Conservation (phyloP, 495 filamentous ascomycete genomes). For the Penicillium argentinense region DNA sequence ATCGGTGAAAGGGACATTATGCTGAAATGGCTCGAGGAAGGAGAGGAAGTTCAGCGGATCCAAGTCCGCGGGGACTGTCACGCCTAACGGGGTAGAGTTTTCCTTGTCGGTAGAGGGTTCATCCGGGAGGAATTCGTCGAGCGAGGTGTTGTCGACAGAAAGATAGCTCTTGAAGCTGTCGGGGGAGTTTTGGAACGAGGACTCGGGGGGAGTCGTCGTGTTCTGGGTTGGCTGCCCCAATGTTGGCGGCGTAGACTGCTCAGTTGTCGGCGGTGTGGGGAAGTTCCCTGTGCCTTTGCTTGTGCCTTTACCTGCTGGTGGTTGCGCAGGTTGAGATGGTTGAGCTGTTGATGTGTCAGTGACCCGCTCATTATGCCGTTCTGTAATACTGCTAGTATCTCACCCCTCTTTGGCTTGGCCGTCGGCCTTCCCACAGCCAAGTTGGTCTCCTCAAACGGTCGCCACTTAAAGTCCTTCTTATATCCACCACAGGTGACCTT, state of each 20-base stretch:
- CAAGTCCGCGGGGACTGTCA: constrained; percentile 19
- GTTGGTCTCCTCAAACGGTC: constrained; percentile 69
- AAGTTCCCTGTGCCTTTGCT: constrained; percentile 5
- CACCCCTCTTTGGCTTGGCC: constrained; percentile 53
- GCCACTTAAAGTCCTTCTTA: constrained; percentile 84
- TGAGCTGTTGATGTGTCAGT: neutral
- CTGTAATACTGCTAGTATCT: too few relatives aligned
- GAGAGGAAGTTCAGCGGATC: constrained; percentile 22
- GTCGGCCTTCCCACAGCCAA: constrained; percentile 48
- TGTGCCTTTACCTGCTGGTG: neutral
- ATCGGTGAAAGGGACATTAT: constrained; percentile 13
- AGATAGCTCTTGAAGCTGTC: constrained; percentile 22
- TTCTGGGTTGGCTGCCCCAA: constrained; percentile 3
- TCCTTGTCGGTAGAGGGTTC: constrained; percentile 12
- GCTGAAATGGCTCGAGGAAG: constrained; percentile 23
- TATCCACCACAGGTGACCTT: constrained; percentile 75
- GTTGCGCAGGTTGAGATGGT: neutral
- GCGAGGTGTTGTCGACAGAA: constrained; percentile 16
- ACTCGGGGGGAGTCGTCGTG: constrained; percentile 17
- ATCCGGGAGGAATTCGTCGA: constrained; percentile 16
- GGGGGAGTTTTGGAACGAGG: constrained; percentile 18
- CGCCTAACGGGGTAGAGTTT: constrained; percentile 2
- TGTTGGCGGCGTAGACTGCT: constrained; percentile 13
- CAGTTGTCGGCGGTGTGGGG: constrained; percentile 19
- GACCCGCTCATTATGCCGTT: constrained; percentile 2